Base-by-base conservation (phyloP, 1,284 basidiomycete genomes). In the Puccinia horiana region DNA sequence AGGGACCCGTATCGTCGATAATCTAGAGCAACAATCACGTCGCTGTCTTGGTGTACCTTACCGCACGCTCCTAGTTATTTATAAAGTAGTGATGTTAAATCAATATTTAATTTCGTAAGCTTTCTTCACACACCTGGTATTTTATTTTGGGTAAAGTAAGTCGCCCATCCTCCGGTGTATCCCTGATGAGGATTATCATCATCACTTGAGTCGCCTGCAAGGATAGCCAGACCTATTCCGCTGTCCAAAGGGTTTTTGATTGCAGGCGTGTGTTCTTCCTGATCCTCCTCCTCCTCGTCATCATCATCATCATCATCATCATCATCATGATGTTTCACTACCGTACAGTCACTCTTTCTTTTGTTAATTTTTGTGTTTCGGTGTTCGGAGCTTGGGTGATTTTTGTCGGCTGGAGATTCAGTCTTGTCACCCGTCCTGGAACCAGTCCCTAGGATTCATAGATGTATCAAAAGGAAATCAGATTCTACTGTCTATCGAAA, bases 151-250 rank as follows among this genome's bases (percentile, higher is more conserved):
- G 77, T 79, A 20, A 79, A 79, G 77, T 69, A 79, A 6, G 77
- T 79, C 52, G 77, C 77, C 77, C 77, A 79, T 23, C 77, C 77
- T 32, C 77, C 77, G n/a, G 16, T 69, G 32, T 72, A 79, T 16
- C 12, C 35, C 12, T 8, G 29, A 37, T 52, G 26, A 11, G 32
- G 65, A 23, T 47, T 20, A 29, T 69, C 63, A 20, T 78, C 63
- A 35, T 65, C 63, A 40, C 40, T 20, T 4, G 9, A 32, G 32
- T 49, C 40, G 35, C 32, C 77, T 12, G 35, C 52, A 9, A 44
- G 42, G n/a, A 58, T 58, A 76, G 37, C 74, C 26, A 76, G 42
- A 20, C 52, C 74, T 1, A 76, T 20, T 18, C 20, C 56, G n/a
- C 26, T 4, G 32, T 26, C 74, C 16, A 72, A 20, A 9, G 49